Evolutionary conservation across 108 stramenopile genomes (phyloP).

Genomic region (Schizochytrium sp.): DNA sequence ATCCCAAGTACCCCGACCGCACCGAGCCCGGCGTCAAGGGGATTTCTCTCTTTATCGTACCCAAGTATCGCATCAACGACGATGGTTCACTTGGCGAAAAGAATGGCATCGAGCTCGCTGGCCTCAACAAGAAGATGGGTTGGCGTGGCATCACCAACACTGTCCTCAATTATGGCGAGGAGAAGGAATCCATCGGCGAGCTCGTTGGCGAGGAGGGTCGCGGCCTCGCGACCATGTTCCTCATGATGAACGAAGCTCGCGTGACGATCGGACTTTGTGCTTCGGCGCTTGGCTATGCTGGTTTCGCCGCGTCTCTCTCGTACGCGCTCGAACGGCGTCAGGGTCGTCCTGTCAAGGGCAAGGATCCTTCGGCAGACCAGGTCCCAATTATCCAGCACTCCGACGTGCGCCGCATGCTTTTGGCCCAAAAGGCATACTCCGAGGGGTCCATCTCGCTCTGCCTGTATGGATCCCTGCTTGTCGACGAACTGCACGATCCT

Average conservation of each 20-base stretch:
- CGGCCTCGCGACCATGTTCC: constrained; percentile 27
- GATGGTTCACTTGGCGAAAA: background rate
- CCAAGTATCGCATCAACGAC: constrained; percentile 15
- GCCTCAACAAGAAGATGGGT: constrained; percentile 34
- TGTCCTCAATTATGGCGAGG: constrained; percentile 17
- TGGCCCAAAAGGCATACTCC: constrained; percentile 22
- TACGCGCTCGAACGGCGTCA: constrained; percentile 18
- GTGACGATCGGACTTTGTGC: constrained; percentile 5
- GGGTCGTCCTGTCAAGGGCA: background rate
- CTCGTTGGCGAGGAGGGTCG: constrained; percentile 24
- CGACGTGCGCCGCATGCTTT: constrained; percentile 25
- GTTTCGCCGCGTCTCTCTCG: background rate
- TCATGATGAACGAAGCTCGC: constrained; percentile 33
- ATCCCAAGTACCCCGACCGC: background rate
- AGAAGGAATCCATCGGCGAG: constrained; percentile 1
- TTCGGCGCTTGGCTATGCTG: constrained; percentile 8
- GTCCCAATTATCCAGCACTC: constrained; percentile 27
- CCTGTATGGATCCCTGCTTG: constrained; percentile 13
- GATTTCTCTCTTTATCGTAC: constrained; percentile 31
- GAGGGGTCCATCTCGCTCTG: constrained; percentile 23
- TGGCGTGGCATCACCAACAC: background rate
- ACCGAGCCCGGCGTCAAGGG: constrained; percentile 12
- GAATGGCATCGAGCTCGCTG: constrained; percentile 22
- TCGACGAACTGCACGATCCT: background rate
- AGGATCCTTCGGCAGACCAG: constrained; percentile 7